phyloP scores from a whole-genome alignment of 768 basidiomycete genomes.

The Tricholoma flavovirens region DNA sequence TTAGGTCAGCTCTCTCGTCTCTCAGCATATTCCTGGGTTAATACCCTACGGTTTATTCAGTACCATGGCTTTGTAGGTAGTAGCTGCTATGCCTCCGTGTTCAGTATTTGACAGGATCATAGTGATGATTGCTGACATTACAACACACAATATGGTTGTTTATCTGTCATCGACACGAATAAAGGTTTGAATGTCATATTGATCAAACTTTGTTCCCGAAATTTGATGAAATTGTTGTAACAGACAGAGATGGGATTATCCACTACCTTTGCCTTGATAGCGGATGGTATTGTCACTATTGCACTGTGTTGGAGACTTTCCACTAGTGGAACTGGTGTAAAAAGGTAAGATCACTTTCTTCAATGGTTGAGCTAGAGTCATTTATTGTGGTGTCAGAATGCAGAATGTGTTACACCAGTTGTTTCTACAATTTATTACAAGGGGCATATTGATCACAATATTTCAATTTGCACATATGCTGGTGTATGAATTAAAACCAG shows the following conservation, averaged over 20 bases:
- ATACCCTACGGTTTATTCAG: neutral
- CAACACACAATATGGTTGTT: neutral
- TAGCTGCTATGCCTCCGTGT: neutral
- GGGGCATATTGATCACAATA: neutral
- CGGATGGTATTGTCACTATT: neutral
- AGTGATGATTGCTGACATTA: neutral
- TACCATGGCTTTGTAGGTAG: neutral
- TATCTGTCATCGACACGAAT: neutral
- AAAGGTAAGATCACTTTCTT: neutral
- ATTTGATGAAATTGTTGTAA: neutral
- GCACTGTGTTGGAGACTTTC: neutral
- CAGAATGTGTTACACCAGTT: neutral
- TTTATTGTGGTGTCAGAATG: neutral
- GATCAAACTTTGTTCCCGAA: neutral
- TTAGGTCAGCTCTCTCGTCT: neutral
- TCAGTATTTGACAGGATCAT: neutral
- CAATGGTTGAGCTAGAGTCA: neutral
- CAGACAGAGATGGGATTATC: neutral
- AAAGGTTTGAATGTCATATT: neutral
- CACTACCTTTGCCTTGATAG: neutral
- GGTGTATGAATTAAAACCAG: neutral
- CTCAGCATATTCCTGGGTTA: neutral
- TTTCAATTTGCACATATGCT: neutral
- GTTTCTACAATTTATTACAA: neutral
- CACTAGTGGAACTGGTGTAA: neutral